Conservation (phyloP, 2,329 filamentous ascomycete genomes). For the Grosmannia serpens region DNA sequence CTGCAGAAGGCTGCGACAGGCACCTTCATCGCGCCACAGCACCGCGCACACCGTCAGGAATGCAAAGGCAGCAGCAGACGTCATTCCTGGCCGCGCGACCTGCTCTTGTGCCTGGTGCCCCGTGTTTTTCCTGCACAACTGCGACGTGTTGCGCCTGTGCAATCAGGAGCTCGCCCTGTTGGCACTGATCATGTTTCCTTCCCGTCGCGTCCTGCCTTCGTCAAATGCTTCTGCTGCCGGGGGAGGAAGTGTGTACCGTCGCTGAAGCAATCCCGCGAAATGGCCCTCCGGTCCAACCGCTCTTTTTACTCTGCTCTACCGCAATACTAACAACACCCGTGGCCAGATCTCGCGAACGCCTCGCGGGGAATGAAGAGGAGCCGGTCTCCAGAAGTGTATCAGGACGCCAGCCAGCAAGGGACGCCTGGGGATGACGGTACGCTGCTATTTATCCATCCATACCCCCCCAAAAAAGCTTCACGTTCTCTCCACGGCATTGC, state of each 20-base stretch:
- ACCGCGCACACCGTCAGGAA: too few species aligned
- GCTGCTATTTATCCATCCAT: slow-evolving; percentile 17
- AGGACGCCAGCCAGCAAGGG: slow-evolving; percentile 39
- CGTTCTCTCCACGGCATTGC: neutral
- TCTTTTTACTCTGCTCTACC: slow-evolving; percentile 15
- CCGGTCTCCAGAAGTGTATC: slow-evolving; percentile 60
- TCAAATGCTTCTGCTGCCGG: neutral
- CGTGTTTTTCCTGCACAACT: neutral
- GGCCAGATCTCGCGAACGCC: slow-evolving; percentile 17
- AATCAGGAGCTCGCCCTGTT: too few species aligned
- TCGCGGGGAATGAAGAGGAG: slow-evolving; percentile 64
- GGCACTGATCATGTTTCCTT: neutral
- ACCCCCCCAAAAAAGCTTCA: neutral
- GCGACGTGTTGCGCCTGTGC: neutral
- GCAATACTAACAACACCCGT: slow-evolving; percentile 1
- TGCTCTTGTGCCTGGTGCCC: neutral
- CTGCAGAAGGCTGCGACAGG: too few species aligned
- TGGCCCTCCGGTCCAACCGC: slow-evolving; percentile 12
- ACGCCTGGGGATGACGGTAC: slow-evolving; percentile 64
- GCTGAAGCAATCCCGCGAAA: neutral
- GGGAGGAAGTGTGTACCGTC: neutral
- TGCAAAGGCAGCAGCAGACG: too few species aligned
- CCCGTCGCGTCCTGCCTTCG: neutral
- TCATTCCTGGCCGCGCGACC: too few species aligned
- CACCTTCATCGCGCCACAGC: too few species aligned